These are phyloP conservation scores for Cladobotryum mycophilum DNA, from an alignment of 2,329 filamentous ascomycete genomes.

Conservation along the genomic window DNA sequence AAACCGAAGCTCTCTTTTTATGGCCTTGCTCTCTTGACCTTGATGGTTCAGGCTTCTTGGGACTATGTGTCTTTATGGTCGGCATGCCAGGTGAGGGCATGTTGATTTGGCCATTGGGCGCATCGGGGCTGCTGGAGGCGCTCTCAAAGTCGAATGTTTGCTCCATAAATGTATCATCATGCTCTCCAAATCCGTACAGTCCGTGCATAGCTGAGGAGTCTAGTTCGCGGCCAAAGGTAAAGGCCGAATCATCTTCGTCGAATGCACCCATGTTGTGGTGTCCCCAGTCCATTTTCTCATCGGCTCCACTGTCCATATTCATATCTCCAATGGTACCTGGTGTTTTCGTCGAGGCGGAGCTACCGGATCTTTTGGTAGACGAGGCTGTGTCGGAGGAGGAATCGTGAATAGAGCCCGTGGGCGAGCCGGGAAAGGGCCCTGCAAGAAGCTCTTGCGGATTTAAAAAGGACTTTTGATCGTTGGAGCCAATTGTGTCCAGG, in stretches of 20 bases:
- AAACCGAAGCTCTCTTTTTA: slow-evolving; percentile 38
- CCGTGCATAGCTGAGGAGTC: slow-evolving; percentile 22
- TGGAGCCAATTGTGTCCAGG: slow-evolving; percentile 24
- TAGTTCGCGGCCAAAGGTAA: slow-evolving; percentile 26
- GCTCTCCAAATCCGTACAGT: slow-evolving; percentile 26
- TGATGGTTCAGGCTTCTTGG: slow-evolving; percentile 26
- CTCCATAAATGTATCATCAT: slow-evolving; percentile 40
- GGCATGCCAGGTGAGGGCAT: slow-evolving; percentile 41
- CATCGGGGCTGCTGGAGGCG: slow-evolving; percentile 50
- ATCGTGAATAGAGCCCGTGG: slow-evolving; percentile 39
- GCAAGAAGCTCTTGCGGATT: slow-evolving; percentile 29
- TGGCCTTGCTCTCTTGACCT: slow-evolving; percentile 28
- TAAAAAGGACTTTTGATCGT: slow-evolving; percentile 26
- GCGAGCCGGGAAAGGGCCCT: slow-evolving; percentile 36
- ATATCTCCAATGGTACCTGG: slow-evolving; percentile 35
- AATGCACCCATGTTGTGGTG: slow-evolving; percentile 26
- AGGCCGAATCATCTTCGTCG: slow-evolving; percentile 33
- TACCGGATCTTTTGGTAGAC: slow-evolving; percentile 41
- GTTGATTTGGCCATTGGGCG: slow-evolving; percentile 19
- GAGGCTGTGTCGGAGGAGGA: slow-evolving; percentile 48
- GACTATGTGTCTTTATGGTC: slow-evolving; percentile 31
- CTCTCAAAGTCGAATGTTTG: slow-evolving; percentile 53
- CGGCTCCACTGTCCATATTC: slow-evolving; percentile 35
- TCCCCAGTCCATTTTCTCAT: slow-evolving; percentile 40
- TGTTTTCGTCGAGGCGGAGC: slow-evolving; percentile 40